Base-by-base conservation (phyloP, 495 filamentous ascomycete genomes). In the Daldinia childiae region DNA sequence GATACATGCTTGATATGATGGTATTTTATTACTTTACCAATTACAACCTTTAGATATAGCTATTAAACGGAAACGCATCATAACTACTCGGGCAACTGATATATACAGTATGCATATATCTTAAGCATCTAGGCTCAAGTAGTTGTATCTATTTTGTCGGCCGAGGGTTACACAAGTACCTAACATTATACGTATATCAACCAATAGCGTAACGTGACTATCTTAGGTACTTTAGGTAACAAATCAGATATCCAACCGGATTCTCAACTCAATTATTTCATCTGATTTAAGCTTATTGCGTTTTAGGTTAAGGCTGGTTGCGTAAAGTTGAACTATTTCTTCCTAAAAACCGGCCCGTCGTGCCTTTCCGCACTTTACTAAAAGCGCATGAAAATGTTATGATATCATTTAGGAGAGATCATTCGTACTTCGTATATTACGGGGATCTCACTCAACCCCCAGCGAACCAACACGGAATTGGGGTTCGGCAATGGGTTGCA, bases 361-460 rank as follows among this genome's bases (percentile, higher is more conserved):
- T 65, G 17, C 38, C 12, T 62, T 45, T 56, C 68, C 56, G 45
- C 57, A 59, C 6, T 43, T 45, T 9, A 19, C 32, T 12, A 48
- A 48, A 54, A 55, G 7, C 19, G n/a, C 27, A 11, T 43, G 54
- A 60, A 52, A 60, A 32, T 36, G 61, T 17, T 45, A 69, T 69
- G 55, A 64, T 59, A 51, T 63, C 32, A 58, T 52, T 58, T 15
- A 21, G 29, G 27, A 34, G 12, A 26, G 36, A 48, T 21, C 19
- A 48, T 48, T 48, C 26, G 50, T 29, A n/a, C n/a, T n/a, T n/a
- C n/a, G n/a, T n/a, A n/a, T n/a, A n/a, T n/a, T n/a, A 29, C 2
- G 24, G 43, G 19, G 7, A 14, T 48, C 43, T 48, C 24, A 48
- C 9, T 1, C 17, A 21, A 34, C 17, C 17, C 41, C 50, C 26